Percentiles rank a stretch among this genome's conserved stretches.
phyloP scores from a whole-genome alignment of 2,329 filamentous ascomycete species.

The Alternaria sp. region DNA sequence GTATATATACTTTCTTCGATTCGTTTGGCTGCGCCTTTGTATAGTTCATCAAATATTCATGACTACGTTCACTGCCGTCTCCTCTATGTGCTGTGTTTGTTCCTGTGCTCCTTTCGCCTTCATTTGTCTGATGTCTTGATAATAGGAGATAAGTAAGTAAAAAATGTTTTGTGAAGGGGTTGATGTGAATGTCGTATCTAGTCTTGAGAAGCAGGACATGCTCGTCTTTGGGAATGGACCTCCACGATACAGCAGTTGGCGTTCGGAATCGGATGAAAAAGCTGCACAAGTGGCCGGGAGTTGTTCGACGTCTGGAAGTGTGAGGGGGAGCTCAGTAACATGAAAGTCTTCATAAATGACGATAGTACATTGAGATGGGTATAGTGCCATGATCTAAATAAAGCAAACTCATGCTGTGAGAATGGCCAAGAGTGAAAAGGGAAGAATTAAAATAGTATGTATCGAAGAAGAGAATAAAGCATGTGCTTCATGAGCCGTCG shows the following conservation, averaged over 20 bases:
- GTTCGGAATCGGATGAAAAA: background rate
- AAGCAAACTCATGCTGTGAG: constrained; percentile 3
- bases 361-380: constrained; percentile 12
- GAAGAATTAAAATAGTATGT: background rate
- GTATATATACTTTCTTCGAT: constrained; percentile 4
- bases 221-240: background rate
- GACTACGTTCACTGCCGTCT: background rate
- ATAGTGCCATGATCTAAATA: constrained; percentile 15
- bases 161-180: too few relatives aligned
- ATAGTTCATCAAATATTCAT: background rate
- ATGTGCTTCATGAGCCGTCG: constrained; percentile 3
- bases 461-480: background rate
- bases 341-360: background rate
- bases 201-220: background rate
- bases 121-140: background rate
- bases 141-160: rapidly evolving
- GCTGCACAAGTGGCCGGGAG: background rate
- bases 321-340: background rate
- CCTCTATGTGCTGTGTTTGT: background rate
- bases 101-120: background rate
- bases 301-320: background rate
- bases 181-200: background rate
- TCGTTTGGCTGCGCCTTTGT: constrained; percentile 10
- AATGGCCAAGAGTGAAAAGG: background rate
- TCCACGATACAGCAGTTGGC: background rate